These are phyloP conservation scores for Coniella lustricola DNA, from an alignment of 2,329 filamentous ascomycete species.

Conservation along the genomic window DNA sequence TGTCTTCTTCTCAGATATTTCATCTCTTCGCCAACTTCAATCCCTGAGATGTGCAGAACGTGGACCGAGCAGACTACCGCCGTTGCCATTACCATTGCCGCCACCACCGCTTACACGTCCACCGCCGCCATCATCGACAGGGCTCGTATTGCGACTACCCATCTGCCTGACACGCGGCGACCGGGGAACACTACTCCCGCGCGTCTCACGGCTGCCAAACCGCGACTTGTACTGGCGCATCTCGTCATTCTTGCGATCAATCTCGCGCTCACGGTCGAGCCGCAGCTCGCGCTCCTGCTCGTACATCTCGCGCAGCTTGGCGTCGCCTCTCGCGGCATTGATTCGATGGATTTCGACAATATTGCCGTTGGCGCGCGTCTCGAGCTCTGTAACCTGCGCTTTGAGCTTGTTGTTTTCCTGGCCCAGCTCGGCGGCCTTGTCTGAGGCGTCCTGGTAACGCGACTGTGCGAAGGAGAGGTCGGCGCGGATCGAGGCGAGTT, in stretches of 20 bases:
- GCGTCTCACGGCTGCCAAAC: constrained; percentile 44
- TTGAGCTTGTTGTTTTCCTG: constrained; percentile 41
- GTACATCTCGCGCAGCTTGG: constrained; percentile 30
- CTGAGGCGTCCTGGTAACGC: constrained; percentile 53
- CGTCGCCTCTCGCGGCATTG: constrained; percentile 31
- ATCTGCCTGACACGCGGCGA: constrained; percentile 41
- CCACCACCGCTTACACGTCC: constrained; percentile 1
- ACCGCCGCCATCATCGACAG: constrained; percentile 4
- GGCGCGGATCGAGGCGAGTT: constrained; percentile 27
- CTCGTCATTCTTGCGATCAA: constrained; percentile 43
- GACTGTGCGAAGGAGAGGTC: constrained; percentile 51
- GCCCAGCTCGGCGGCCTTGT: constrained; percentile 36
- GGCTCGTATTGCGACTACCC: constrained; percentile 19
- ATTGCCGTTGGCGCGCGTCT: constrained; percentile 37
- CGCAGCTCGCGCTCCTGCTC: constrained; percentile 35
- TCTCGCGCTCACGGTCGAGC: constrained; percentile 45
- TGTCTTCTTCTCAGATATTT: no score
- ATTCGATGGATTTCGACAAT: constrained; percentile 40
- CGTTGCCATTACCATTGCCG: neutral
- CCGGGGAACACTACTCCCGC: constrained; percentile 49
- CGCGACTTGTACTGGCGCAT: constrained; percentile 36
- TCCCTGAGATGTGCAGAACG: constrained; percentile 12
- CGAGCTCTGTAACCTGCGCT: constrained; percentile 32
- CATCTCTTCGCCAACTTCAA: neutral
- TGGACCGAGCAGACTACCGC: constrained; percentile 9